These are phyloP conservation scores for Sugiyamaella smithiae DNA, from an alignment of 805 yeast genomes.

Conservation along the genomic window DNA sequence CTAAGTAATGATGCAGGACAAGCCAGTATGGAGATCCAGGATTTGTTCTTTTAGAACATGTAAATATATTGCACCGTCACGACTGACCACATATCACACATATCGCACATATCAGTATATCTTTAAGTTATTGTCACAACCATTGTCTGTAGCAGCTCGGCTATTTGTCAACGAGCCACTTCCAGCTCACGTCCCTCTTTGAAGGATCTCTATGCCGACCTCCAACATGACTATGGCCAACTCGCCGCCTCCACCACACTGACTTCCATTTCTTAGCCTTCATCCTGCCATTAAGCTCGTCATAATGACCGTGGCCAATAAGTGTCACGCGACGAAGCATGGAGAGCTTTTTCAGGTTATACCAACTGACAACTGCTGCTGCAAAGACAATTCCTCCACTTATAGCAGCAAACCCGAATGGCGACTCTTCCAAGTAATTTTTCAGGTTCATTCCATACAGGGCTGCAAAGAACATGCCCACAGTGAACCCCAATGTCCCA, in stretches of 20 bases:
- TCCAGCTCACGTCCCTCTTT: constrained; percentile 19
- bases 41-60: constrained; percentile 18
- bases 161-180: constrained; percentile 24
- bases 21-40: constrained; percentile 18
- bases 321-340: constrained; percentile 70
- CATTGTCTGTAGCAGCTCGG: no score
- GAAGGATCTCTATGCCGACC: constrained; percentile 1
- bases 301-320: constrained; percentile 38
- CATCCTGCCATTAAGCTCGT: not conserved
- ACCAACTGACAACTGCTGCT: constrained; percentile 45
- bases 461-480: constrained; percentile 82
- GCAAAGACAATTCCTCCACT: constrained; percentile 53
- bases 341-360: constrained; percentile 56
- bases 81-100: no score
- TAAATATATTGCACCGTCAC: no score
- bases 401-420: constrained; percentile 62
- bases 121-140: no score
- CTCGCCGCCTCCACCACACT: not conserved
- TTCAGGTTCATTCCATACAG: constrained; percentile 95
- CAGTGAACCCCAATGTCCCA: constrained; percentile 79
- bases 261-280: not conserved
- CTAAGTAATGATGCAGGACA: constrained; percentile 18
- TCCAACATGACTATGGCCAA: not conserved
- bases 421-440: constrained; percentile 82
- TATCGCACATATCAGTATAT: no score